Base-by-base conservation (phyloP, 2,329 filamentous ascomycete species). In the Monosporascus ibericus region DNA sequence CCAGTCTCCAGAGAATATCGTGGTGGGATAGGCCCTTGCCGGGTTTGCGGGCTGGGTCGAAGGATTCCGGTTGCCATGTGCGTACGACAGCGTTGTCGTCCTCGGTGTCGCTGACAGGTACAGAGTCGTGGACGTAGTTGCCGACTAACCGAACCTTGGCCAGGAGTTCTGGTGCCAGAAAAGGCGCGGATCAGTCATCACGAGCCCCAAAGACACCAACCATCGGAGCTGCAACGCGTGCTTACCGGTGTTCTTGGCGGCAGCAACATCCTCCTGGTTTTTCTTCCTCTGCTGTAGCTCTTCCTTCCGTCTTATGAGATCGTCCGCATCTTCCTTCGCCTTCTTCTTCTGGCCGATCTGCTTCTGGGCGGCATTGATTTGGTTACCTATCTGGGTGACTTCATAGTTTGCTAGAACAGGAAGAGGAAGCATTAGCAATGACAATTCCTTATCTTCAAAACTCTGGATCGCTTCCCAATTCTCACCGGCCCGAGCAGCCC, bases 331-430 rank as follows among this genome's bases (percentile, higher is more conserved):
- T 74, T 95, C 90, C 77, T 96, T 96, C 61, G 86, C 86, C 85
- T 95, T 96, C 77, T 95, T 96, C 79, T 92, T 95, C 65, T 82
- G 76, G 18, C 88, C 90, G 67, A 97, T 95, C 69, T 91, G 84
- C 74, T 95, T 96, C 70, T 95, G 89, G 30, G 90, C 81, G 20
- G 82, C 85, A 74, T 97, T 97, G 72, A 96, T 92, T 74, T 88
- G 85, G 63, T 84, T 85, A 60, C 87, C 87, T 61, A 94, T 81
- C 70, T 95, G 90, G 20, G 86, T 90, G 7, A 85, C 88, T 51
- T 81, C 83, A 67, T 92, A 94, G 55, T 89, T 82, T 50, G 87
- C 82, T 85, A 63, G 44, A 47, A 52, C 34, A 24, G 15, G 8
- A 48, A 42, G 1, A 11, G 9, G 6, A 25, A 47, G 25, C 14